Percentiles rank a stretch among this genome's conserved stretches.
Evolutionary conservation across 2,329 filamentous ascomycete genomes (phyloP).

Genomic region (Volutella citrinella): DNA sequence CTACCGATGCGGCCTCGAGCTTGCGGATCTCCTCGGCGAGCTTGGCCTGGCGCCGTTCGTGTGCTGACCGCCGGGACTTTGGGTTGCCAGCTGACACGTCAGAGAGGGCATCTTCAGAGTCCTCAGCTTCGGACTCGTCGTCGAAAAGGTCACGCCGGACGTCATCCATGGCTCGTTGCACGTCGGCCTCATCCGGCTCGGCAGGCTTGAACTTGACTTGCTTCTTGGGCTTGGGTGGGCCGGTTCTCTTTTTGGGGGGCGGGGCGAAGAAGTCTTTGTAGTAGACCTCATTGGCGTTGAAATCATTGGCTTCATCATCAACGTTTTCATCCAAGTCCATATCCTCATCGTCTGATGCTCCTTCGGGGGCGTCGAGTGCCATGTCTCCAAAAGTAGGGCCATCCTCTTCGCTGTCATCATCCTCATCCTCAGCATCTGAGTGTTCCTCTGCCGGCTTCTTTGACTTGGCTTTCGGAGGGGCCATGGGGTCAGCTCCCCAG

Average conservation of each 20-base stretch:
- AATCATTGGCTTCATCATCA: constrained; percentile 56
- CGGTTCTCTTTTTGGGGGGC: constrained; percentile 68
- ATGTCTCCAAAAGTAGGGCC: constrained; percentile 83
- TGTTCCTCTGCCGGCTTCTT: constrained; percentile 30
- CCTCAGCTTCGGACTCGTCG: constrained; percentile 63
- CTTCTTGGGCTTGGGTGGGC: constrained; percentile 42
- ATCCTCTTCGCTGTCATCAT: constrained; percentile 67
- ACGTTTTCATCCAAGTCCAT: constrained; percentile 47
- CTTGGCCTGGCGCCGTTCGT: constrained; percentile 83
- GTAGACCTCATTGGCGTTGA: constrained; percentile 83
- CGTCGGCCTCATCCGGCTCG: constrained; percentile 58
- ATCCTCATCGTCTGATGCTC: constrained; percentile 63
- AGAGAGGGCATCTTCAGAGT: constrained; percentile 62
- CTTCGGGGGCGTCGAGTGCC: constrained; percentile 70
- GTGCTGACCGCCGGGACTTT: constrained; percentile 73
- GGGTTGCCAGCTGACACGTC: constrained; percentile 67
- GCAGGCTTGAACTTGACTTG: constrained; percentile 38
- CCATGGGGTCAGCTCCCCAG: constrained; percentile 77
- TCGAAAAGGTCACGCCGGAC: constrained; percentile 91
- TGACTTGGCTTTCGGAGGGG: constrained; percentile 30
- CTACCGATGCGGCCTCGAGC: constrained; percentile 83
- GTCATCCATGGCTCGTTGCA: constrained; percentile 80
- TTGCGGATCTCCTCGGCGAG: constrained; percentile 87
- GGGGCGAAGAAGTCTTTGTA: constrained; percentile 95
- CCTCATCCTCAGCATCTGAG: constrained; percentile 34